Conservation (phyloP, 2,329 filamentous ascomycete genomes). For the Fusarium gaditjirri region DNA sequence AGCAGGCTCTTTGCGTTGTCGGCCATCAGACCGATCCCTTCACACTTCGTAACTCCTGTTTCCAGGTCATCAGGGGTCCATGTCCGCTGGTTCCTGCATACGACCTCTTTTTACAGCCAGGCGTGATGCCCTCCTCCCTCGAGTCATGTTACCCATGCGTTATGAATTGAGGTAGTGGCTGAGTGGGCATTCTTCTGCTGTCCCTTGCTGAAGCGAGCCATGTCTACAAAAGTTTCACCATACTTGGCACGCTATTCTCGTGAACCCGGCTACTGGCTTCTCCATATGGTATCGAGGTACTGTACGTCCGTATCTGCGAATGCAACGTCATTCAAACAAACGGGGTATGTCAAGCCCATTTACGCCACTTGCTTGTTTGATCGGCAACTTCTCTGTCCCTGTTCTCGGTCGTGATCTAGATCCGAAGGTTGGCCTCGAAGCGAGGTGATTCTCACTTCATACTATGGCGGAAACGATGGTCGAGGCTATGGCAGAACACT, state of each 20-base stretch:
- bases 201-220: slow-evolving; percentile 20
- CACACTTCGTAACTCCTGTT: slow-evolving; percentile 23
- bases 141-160: slow-evolving; percentile 36
- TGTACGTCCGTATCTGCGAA: slow-evolving; percentile 12
- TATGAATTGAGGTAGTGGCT: neutral
- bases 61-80: slow-evolving; percentile 38
- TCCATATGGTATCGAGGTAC: slow-evolving; percentile 10
- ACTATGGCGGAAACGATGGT: neutral
- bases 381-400: slow-evolving; percentile 17
- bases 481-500: neutral
- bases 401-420: slow-evolving; percentile 19
- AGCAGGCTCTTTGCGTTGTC: slow-evolving; percentile 22
- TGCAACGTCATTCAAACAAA: slow-evolving; percentile 28
- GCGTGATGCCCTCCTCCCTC: slow-evolving; percentile 21
- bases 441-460: neutral
- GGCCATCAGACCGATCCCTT: slow-evolving; percentile 20
- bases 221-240: slow-evolving; percentile 29
- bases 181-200: slow-evolving; percentile 9
- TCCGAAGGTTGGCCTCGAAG: slow-evolving; percentile 7
- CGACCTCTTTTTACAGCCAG: slow-evolving; percentile 16
- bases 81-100: slow-evolving; percentile 35
- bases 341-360: slow-evolving; percentile 25
- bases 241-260: slow-evolving; percentile 29
- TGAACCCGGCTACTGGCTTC: slow-evolving; percentile 9
- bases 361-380: slow-evolving; percentile 29